These are phyloP conservation scores for Trametes cingulata DNA, from an alignment of 768 basidiomycete species.

Conservation along the genomic window DNA sequence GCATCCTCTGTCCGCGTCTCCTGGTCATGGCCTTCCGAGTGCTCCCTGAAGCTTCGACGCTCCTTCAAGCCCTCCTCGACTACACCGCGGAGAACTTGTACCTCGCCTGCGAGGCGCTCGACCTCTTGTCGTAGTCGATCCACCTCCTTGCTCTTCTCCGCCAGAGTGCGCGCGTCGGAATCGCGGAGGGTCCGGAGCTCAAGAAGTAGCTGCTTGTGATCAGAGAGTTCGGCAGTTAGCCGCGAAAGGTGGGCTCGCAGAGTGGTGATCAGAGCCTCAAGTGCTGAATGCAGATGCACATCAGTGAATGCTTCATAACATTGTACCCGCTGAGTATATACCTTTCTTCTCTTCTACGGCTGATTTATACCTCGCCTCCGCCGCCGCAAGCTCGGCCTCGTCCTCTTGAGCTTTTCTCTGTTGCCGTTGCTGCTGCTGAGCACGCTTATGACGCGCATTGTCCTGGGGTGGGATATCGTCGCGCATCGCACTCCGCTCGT, in stretches of 20 bases:
- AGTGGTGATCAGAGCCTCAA: constrained; percentile 76
- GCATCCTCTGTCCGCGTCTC: constrained; percentile 10
- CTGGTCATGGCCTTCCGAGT: constrained; percentile 16
- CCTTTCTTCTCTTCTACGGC: constrained; percentile 91
- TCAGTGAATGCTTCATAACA: constrained; percentile 9
- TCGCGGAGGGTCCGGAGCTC: constrained; percentile 68
- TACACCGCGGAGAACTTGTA: constrained; percentile 81
- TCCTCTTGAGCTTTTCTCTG: constrained; percentile 35
- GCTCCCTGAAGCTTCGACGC: constrained; percentile 56
- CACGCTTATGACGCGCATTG: neutral
- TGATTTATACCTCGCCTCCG: constrained; percentile 59
- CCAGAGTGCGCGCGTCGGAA: constrained; percentile 55
- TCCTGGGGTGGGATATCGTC: constrained; percentile 41
- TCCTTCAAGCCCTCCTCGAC: constrained; percentile 87
- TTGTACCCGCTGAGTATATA: constrained; percentile 33
- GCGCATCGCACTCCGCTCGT: constrained; percentile 25
- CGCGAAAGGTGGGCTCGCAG: constrained; percentile 75
- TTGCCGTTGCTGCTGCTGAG: constrained; percentile 17
- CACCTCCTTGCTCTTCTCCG: constrained; percentile 67
- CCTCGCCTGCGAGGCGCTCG: constrained; percentile 79
- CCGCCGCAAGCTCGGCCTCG: constrained; percentile 36
- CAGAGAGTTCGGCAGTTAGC: constrained; percentile 75
- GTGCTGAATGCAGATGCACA: constrained; percentile 45
- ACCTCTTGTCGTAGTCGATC: constrained; percentile 71
- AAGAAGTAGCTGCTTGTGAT: constrained; percentile 68